Evolutionary conservation across 768 basidiomycete species (phyloP), one percentile per base, ranked within the genome.

Genomic region (Clitopilus passeckerianus): DNA sequence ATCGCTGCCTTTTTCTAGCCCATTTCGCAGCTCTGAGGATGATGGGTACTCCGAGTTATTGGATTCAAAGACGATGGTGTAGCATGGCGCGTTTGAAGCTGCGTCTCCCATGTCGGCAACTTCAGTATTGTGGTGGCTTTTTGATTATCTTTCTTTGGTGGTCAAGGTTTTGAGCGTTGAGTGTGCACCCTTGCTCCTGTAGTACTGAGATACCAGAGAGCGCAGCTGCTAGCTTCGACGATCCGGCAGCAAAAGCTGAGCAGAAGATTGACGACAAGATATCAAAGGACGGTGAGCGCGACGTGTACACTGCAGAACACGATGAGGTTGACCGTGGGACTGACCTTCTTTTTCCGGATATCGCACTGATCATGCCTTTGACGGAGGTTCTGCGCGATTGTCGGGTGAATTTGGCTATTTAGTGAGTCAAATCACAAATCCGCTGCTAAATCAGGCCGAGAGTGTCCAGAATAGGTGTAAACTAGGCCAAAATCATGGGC

Each of bases 1-100:
- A 73, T 98, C 95, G 20, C 92, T 88, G 59, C 96, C 95, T 76
- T 97, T 98, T 77, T 99, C 92, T 54, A 98, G 80, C 34, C 86
- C 81, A 60, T 86, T 80, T 62, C 92, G 83, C 53, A 97, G 82
- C 64, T 98, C 95, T 63, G 88, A 82, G 1, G 84, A 83, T n/a
- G 90, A 86, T 6, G 90, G 92, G 18, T 84, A 80, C 72, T 93
- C 92, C 35, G 82, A 77, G 54, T 74, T 79, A 20, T 50, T 50
- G 65, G 87, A 86, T 67, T 93, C 91, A 41, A 83, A 85, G 53
- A 93, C 82, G 62, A 93, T 75, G 8, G 91, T 93, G 70, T 92
- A 90, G 69, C 90, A 93, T 67, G 84, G 74, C 57, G 83, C 71
- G 64, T 91, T 90, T 63, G 80, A 72, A 44, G 78, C 46, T 10